Evolutionary conservation across 2,329 filamentous ascomycete genomes (phyloP), one percentile per base, ranked within the genome.

Genomic region (Aspergillus sp.): DNA sequence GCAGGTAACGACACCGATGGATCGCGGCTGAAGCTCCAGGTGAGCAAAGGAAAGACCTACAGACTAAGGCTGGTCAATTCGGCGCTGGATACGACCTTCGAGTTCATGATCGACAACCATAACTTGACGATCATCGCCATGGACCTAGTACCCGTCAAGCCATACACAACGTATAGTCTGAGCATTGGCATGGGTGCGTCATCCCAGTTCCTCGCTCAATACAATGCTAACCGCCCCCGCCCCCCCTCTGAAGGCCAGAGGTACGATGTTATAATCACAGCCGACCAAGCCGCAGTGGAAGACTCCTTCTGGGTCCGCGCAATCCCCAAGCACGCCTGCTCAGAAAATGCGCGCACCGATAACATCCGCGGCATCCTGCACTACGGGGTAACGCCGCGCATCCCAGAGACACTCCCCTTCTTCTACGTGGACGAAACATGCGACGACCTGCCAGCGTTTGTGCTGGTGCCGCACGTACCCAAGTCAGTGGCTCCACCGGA

Each of bases 61-160:
- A 54, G 61, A 10, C 51, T 70, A 11, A 54, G 67, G 2, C 35
- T 70, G 3, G 53, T 67, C 4, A 69, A 69, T 47, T 55, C 58
- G 3, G 64, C 63, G 0, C 53, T 57, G 5, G 59, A 66, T 17
- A 64, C 59, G 1, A 54, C 60, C 20, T 69, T 60, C 48, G 62
- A 60, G 45, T 83, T 86, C 61, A 70, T 66, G 42, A 71, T 77
- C 22, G 75, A 78, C 38, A 76, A 79, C 47, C 84, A 87, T 64
- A 76, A 63, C 0, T 64, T 87, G 58, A 79, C 73, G 0, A 82
- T 87, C 33, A 82, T 87, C 36, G 74, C 77, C 0, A 71, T 68
- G n/a, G 84, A 85, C 53, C 68, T 86, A 3, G 80, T 86, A 0
- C 81, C 83, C 2, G 74, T 87, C 20, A 60, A 73, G 20, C 83